Evolutionary conservation across 2,329 filamentous ascomycete genomes (phyloP).

Genomic region (Aspergillus viridinutans): DNA sequence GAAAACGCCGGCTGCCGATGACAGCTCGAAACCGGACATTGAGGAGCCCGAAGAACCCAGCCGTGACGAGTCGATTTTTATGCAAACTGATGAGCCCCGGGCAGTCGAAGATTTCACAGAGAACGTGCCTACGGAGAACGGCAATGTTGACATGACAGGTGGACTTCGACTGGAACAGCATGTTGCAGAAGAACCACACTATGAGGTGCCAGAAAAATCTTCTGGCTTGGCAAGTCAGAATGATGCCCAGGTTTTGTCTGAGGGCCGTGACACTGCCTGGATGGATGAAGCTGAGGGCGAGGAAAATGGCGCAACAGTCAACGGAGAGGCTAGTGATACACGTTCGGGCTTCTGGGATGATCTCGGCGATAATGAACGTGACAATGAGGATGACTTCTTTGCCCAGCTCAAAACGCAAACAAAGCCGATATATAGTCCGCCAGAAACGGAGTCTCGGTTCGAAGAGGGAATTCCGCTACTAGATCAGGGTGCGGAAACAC

Average conservation of each 20-base stretch:
- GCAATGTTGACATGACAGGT: neutral
- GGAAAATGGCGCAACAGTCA: constrained; percentile 1
- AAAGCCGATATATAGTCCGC: constrained; percentile 34
- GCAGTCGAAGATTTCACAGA: neutral
- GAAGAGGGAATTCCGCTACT: constrained; percentile 65
- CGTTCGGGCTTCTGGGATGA: constrained; percentile 42
- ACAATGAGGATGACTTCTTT: constrained; percentile 58
- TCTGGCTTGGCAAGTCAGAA: neutral
- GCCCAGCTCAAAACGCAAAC: constrained; percentile 44
- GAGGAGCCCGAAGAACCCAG: neutral
- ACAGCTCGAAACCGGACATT: neutral
- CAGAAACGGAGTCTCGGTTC: constrained; percentile 55
- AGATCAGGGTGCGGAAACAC: constrained; percentile 38
- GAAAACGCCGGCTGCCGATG: neutral
- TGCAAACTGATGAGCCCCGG: neutral
- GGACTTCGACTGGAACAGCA: neutral
- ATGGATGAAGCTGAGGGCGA: constrained; percentile 3
- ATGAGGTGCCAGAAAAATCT: neutral
- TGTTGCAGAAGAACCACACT: neutral
- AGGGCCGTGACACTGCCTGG: constrained; percentile 1
- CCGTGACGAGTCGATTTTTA: neutral
- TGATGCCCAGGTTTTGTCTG: neutral
- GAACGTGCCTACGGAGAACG: neutral
- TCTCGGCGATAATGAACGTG: constrained; percentile 44
- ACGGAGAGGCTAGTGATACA: constrained; percentile 11